A percentile compares a stretch with the other conserved stretches of the same genome.
Conservation (phyloP, 768 basidiomycete genomes). For the Suillus subaureus region DNA sequence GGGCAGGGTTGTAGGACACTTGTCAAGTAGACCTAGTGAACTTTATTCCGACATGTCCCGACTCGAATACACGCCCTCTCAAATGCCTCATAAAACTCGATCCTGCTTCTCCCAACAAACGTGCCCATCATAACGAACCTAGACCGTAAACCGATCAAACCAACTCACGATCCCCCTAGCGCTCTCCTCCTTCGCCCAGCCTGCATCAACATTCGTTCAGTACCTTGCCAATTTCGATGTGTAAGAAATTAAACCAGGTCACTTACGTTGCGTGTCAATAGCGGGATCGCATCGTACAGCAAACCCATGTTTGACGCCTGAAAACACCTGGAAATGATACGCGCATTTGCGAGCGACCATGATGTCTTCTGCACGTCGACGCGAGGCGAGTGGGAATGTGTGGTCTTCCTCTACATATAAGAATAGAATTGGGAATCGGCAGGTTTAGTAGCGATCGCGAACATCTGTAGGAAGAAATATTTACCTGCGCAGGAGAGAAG, state of each 20-base stretch:
- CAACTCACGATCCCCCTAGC: constrained; percentile 49
- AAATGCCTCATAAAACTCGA: no score
- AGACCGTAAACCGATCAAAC: constrained; percentile 45
- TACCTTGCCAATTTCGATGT: neutral
- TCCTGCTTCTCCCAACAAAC: neutral
- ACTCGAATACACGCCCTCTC: no score
- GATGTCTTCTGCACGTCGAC: constrained; percentile 58
- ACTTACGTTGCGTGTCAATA: constrained; percentile 24
- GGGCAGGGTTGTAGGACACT: no score
- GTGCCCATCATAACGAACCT: neutral
- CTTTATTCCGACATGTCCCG: no score
- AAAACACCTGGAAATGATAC: constrained; percentile 61
- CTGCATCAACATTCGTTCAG: constrained; percentile 26
- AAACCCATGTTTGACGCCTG: constrained; percentile 36
- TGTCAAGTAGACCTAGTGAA: no score
- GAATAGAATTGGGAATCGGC: neutral
- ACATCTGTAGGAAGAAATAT: neutral
- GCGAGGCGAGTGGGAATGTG: constrained; percentile 49
- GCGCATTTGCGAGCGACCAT: constrained; percentile 46
- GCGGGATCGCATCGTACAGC: constrained; percentile 19
- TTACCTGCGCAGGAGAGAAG: constrained; percentile 27
- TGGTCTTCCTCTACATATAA: constrained; percentile 47
- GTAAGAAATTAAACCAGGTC: no score
- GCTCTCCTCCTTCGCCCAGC: constrained; percentile 62
- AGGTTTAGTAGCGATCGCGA: neutral